Percentiles rank a stretch among this genome's conserved stretches.
Evolutionary conservation across 192 early-diverging fungal genomes (phyloP).

Genomic region (Powellomyces hirtus): DNA sequence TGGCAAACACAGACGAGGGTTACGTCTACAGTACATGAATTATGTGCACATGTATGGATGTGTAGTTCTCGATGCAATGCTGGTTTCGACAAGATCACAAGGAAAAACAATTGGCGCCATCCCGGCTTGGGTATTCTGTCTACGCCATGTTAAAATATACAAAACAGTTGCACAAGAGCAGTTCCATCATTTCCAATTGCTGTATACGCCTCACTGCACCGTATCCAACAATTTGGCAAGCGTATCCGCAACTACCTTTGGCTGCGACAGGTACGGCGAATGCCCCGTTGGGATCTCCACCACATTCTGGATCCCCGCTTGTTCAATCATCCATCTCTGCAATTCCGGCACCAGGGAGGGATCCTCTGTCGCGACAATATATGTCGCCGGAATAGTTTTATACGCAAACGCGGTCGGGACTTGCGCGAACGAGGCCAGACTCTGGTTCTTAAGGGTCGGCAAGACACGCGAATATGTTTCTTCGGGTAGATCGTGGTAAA

Average conservation of each 20-base stretch:
- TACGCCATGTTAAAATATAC: too few relatives aligned
- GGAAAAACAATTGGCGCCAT: too few relatives aligned
- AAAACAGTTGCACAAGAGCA: too few relatives aligned
- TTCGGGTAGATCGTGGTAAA: not conserved
- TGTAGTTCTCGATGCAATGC: too few relatives aligned
- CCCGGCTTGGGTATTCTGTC: too few relatives aligned
- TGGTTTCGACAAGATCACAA: too few relatives aligned
- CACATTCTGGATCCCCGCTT: not conserved
- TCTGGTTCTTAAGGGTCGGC: not conserved
- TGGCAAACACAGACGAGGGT: too few relatives aligned
- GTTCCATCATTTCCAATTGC: too few relatives aligned
- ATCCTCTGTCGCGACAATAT: not conserved
- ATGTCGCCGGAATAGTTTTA: not conserved
- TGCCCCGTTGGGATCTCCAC: not conserved
- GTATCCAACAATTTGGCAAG: too few relatives aligned
- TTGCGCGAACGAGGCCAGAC: not conserved
- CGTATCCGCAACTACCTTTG: not conserved
- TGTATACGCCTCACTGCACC: too few relatives aligned
- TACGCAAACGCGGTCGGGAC: not conserved
- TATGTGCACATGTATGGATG: too few relatives aligned
- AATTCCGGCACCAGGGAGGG: not conserved
- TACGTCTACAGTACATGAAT: too few relatives aligned
- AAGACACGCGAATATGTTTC: not conserved
- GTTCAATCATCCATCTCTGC: not conserved
- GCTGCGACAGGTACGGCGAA: not conserved